Conservation (phyloP, 1,284 basidiomycete genomes). For the Phaffia rhodozyma region DNA sequence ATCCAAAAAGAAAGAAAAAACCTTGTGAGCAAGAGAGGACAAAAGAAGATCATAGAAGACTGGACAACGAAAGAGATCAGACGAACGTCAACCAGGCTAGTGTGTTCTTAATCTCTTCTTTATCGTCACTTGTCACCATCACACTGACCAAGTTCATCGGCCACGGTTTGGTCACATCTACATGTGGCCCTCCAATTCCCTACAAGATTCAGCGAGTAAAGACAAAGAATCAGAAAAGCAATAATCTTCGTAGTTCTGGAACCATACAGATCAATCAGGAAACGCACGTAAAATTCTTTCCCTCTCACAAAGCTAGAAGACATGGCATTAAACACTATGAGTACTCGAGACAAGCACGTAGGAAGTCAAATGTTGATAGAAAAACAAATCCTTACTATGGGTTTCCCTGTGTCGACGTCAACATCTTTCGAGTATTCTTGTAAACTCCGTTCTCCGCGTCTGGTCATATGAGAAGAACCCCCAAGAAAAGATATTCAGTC, state of each 20-base stretch:
- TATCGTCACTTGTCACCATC: conserved; percentile 58
- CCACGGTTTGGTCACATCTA: conserved; percentile 30
- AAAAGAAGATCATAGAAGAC: too few relatives aligned
- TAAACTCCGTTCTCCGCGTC: background rate
- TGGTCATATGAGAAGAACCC: background rate
- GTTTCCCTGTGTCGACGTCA: conserved; percentile 3
- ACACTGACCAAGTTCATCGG: conserved; percentile 65
- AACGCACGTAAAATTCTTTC: too few relatives aligned
- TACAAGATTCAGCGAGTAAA: background rate
- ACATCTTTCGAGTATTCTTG: conserved; percentile 6
- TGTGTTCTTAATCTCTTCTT: conserved; percentile 50
- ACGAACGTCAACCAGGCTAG: conserved; percentile 42
- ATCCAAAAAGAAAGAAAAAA: too few relatives aligned
- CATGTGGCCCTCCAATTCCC: conserved; percentile 12
- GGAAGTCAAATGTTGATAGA: background rate
- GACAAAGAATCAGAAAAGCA: background rate
- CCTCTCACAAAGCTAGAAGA: too few relatives aligned
- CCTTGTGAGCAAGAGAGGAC: too few relatives aligned
- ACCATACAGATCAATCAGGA: too few relatives aligned
- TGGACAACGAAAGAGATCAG: too few relatives aligned
- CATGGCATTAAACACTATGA: too few relatives aligned
- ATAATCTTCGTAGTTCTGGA: too few relatives aligned
- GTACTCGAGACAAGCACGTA: background rate
- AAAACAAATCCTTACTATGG: background rate
- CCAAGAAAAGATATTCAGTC: too few relatives aligned